Conservation (phyloP, 768 basidiomycete genomes). For the Lactarius sp. region DNA sequence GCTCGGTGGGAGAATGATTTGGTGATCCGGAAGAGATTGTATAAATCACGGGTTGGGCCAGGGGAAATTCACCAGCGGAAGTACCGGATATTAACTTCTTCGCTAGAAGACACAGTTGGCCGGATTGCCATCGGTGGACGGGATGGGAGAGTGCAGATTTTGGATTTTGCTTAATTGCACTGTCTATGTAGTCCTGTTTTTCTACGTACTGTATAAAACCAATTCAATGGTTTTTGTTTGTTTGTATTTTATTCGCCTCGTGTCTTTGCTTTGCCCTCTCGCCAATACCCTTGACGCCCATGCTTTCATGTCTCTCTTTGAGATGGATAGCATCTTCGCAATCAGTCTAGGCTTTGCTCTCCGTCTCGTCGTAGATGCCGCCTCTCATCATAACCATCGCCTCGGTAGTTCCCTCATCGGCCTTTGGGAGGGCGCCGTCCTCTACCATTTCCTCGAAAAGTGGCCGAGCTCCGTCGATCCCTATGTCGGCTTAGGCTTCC, state of each 20-base stretch:
- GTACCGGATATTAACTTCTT: conserved; percentile 31
- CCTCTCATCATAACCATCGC: conserved; percentile 45
- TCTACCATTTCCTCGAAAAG: conserved; percentile 67
- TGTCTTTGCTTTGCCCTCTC: neutral
- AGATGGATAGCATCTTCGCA: conserved; percentile 67
- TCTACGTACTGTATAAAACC: neutral
- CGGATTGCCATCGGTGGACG: conserved; percentile 34
- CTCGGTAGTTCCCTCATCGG: conserved; percentile 65
- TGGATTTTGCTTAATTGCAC: conserved; percentile 32
- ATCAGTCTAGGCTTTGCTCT: conserved; percentile 63
- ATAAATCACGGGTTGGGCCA: conserved; percentile 31
- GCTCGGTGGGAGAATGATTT: conserved; percentile 25
- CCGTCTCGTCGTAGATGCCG: conserved; percentile 55
- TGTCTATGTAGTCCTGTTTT: neutral
- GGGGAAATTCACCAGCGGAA: conserved; percentile 32
- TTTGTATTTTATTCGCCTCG: neutral
- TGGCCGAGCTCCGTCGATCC: conserved; percentile 63
- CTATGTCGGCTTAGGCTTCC: conserved; percentile 59
- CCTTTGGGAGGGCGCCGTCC: conserved; percentile 73
- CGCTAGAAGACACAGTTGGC: conserved; percentile 35
- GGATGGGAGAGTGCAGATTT: conserved; percentile 33
- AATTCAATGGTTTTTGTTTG: neutral
- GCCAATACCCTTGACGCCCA: neutral
- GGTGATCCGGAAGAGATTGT: conserved; percentile 30
- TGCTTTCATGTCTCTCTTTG: conserved; percentile 11